phyloP scores from a whole-genome alignment of 345 rosid species.

The Balakata baccata region DNA sequence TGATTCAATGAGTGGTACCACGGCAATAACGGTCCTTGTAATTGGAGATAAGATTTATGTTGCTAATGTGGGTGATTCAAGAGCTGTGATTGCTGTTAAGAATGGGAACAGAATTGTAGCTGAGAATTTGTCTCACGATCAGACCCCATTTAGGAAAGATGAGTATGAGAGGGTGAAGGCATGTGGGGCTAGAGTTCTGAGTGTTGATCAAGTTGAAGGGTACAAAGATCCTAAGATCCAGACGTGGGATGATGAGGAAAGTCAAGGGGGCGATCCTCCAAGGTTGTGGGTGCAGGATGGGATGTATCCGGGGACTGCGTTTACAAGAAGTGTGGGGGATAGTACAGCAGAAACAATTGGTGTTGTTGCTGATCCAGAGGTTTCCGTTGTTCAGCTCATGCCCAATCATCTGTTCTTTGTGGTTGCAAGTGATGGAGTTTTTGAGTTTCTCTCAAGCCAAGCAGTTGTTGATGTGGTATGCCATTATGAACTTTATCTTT shows the following conservation, averaged over 20 bases:
- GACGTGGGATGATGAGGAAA: conserved; percentile 85
- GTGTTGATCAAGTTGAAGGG: conserved; percentile 95
- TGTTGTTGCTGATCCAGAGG: conserved; percentile 80
- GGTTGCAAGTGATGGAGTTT: conserved; percentile 96
- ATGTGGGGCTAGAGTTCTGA: conserved; percentile 89
- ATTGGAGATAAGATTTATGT: too few species aligned
- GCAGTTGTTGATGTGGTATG: conserved; percentile 83
- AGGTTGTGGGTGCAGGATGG: conserved; percentile 93
- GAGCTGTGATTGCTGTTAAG: too few species aligned
- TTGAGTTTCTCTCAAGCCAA: conserved; percentile 93
- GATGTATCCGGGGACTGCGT: conserved; percentile 95
- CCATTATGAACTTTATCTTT: background rate
- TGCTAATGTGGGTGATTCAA: too few species aligned
- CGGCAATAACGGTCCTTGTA: too few species aligned
- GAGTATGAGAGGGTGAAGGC: conserved; percentile 88
- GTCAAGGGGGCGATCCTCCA: conserved; percentile 88
- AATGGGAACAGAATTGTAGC: too few species aligned
- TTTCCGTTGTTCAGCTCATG: conserved; percentile 55
- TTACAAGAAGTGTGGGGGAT: conserved; percentile 92
- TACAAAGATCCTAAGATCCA: conserved; percentile 81
- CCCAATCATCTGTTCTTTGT: conserved; percentile 75
- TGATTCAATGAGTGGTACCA: too few species aligned
- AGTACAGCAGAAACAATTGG: conserved; percentile 81
- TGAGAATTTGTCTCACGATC: conserved; percentile 94
- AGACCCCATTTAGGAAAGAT: conserved; percentile 90